Percentiles rank a stretch among this genome's conserved stretches.
These are phyloP conservation scores for Acer campestre DNA, from an alignment of 345 rosid genomes.

Conservation along the genomic window DNA sequence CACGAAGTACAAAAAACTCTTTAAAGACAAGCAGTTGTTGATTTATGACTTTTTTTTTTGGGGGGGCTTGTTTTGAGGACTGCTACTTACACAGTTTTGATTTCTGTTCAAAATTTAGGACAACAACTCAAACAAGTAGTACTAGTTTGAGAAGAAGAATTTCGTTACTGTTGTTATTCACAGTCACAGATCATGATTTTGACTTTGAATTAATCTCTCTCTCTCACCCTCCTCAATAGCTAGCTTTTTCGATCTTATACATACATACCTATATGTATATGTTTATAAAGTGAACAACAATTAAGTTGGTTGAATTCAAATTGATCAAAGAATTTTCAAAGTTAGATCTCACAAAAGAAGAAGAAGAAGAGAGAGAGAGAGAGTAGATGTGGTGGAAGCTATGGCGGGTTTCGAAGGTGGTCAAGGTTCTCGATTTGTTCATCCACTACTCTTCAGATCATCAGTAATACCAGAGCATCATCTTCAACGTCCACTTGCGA, in stretches of 20 bases:
- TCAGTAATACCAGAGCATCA: slow-evolving; percentile 39
- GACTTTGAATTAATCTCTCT: neutral
- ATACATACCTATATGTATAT: too few species aligned
- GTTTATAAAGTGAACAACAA: too few species aligned
- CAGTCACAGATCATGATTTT: neutral
- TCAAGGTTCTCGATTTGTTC: slow-evolving; percentile 39
- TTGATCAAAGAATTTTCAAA: neutral
- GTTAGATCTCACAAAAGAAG: neutral
- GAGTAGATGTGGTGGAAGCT: slow-evolving; percentile 37
- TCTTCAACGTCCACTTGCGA: slow-evolving; percentile 36
- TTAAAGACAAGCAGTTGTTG: neutral
- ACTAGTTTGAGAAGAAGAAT: neutral
- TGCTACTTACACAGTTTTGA: neutral
- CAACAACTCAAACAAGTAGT: too few species aligned
- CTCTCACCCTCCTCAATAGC: too few species aligned
- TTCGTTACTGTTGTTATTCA: neutral
- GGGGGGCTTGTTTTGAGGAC: neutral
- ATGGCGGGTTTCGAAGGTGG: slow-evolving; percentile 52
- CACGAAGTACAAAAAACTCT: neutral
- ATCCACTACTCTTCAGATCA: slow-evolving; percentile 45
- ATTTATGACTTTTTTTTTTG: slow-evolving; percentile 10
- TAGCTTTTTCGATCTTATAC: too few species aligned
- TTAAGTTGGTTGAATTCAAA: neutral
- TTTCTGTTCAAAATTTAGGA: neutral
- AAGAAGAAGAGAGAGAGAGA: slow-evolving; percentile 22